Evolutionary conservation across 176 grass and related monocot species (phyloP).

Genomic region (Lolium rigidum): DNA sequence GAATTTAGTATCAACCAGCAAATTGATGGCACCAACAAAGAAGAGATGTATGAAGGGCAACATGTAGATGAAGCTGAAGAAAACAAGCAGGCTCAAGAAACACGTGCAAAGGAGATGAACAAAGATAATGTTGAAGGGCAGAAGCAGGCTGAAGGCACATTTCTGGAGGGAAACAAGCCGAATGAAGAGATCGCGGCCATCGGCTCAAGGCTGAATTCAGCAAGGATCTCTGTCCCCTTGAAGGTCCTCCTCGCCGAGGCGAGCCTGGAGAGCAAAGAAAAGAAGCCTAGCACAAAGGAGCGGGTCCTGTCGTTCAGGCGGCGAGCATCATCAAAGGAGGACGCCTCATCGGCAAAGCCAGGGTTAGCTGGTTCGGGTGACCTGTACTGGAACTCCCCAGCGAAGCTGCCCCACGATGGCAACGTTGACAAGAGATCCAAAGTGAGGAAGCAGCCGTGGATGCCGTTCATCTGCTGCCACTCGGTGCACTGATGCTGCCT

Average conservation of each 20-base stretch:
- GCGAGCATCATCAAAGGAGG: conserved; percentile 29
- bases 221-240: conserved; percentile 49
- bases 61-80: conserved; percentile 9
- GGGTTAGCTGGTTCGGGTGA: conserved; percentile 10
- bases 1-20: background rate
- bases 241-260: conserved; percentile 69
- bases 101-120: conserved; percentile 7
- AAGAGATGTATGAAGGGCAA: background rate
- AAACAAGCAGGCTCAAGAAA: background rate
- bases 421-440: conserved; percentile 44
- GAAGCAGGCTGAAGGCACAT: background rate
- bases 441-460: conserved; percentile 59
- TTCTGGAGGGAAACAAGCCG: conserved; percentile 39
- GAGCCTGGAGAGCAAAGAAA: conserved; percentile 54
- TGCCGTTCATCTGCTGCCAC: conserved; percentile 65
- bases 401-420: conserved; percentile 41
- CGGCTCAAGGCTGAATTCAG: conserved; percentile 34
- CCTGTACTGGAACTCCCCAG: conserved; percentile 59
- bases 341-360: background rate
- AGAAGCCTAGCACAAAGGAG: conserved; percentile 48
- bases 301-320: conserved; percentile 41
- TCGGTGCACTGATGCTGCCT: conserved; percentile 45
- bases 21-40: background rate
- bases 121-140: conserved; percentile 5
- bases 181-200: conserved; percentile 37